These are phyloP conservation scores for Candida nanaspora DNA, from an alignment of 805 yeast genomes.

Conservation along the genomic window DNA sequence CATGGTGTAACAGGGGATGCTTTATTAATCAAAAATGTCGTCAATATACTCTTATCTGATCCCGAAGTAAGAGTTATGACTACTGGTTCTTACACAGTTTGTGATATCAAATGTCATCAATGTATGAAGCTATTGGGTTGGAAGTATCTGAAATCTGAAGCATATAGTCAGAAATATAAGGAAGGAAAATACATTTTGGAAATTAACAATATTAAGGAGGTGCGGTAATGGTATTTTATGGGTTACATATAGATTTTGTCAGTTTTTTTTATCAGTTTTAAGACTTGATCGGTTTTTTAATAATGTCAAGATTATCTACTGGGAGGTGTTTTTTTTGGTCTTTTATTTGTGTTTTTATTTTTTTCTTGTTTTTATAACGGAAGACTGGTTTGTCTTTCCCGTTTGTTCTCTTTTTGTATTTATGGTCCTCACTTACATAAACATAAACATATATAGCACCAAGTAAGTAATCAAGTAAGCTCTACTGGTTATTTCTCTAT, in stretches of 20 bases:
- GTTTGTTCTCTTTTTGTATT: no score
- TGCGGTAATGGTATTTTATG: background rate
- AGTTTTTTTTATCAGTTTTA: no score
- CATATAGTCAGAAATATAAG: slow-evolving; percentile 43
- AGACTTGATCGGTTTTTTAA: no score
- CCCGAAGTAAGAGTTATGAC: slow-evolving; percentile 35
- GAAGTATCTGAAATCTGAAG: slow-evolving; percentile 48
- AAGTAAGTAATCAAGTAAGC: no score
- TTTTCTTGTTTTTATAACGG: no score
- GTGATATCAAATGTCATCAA: slow-evolving; percentile 49
- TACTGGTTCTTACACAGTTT: slow-evolving; percentile 52
- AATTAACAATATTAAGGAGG: slow-evolving; percentile 14
- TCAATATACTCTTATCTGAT: slow-evolving; percentile 16
- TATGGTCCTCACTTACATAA: no score
- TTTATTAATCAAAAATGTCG: slow-evolving; percentile 40
- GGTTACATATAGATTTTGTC: background rate
- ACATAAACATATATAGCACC: no score
- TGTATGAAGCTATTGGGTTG: slow-evolving; percentile 54
- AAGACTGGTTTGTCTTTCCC: no score
- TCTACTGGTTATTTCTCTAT: no score
- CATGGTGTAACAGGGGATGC: slow-evolving; percentile 55
- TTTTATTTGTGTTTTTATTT: no score
- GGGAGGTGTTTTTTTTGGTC: no score
- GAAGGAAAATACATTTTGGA: slow-evolving; percentile 58
- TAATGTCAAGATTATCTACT: no score